Base-by-base conservation (phyloP, 1,139 yeast species). In the Spencermartinsiella ligniputridi region DNA sequence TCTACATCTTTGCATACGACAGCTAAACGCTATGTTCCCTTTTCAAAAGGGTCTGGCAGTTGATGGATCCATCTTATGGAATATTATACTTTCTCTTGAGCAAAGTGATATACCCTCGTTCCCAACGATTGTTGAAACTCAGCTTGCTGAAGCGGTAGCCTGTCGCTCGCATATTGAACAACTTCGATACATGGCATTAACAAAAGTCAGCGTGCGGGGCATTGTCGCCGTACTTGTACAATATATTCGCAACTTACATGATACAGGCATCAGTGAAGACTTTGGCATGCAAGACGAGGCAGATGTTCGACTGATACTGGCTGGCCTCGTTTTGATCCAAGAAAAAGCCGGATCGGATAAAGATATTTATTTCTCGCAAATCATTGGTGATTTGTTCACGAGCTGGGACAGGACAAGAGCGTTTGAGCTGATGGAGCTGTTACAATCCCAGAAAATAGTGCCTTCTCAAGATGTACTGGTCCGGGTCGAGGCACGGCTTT, bases 91-190 rank as follows among this genome's bases (percentile, higher is more conserved):
- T 15, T 49, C 52, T 2, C 22, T 47, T n/a, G 44, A 47, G 18
- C 25, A 40, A 12, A 39, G 44, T 17, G 9, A 25, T 15, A 21
- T 40, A 12, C 16, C 20, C 16, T 21, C 13, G 3, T 40, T 51
- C 6, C 47, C 51, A 3, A 18, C 13, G 2, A 25, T n/a, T 13
- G 27, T 42, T 15, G 52, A 51, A 33, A 45, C 35, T 13, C 24
- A 30, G 9, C 35, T 50, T 2, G 41, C 48, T 3, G 17, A 24
- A 25, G 25, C 45, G 2, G 35, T 49, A 6, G 37, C 44, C 9
- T 36, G 37, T 12, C 40, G 54, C 17, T 51, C 54, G 3, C 47
- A 45, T 32, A 37, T 49, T n/a, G 54, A 51, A 29, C 54, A 48
- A 27, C 33, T 51, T 27, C 33, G 49, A 15, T 51, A 45, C 29